Base-by-base conservation (phyloP, 345 rosid genomes). In the Balakata baccata region DNA sequence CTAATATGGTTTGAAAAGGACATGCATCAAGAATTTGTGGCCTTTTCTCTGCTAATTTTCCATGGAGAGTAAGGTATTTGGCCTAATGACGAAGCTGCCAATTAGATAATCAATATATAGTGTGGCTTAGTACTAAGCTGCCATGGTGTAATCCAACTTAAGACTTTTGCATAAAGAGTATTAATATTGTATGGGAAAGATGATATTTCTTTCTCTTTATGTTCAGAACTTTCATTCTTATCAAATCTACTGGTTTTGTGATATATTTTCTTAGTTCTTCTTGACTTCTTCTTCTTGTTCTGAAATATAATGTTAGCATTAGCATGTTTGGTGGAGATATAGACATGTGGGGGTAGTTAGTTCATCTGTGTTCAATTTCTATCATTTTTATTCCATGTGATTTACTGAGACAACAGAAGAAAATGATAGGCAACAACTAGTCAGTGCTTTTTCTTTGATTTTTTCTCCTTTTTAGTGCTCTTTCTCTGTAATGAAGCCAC, bases 131-230 rank as follows among this genome's bases (percentile, higher is more conserved):
- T 43, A 43, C 7, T 59, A 62, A 47, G n/a, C 72, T 43, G 29
- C 61, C 34, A 29, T 29, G 39, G 18, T 63, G 66, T 76, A 46
- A 68, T 70, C 29, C 45, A 49, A 70, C 29, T 64, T 67, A 73
- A 57, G 76, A 73, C 73, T 45, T 65, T 17, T 38, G 39, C 25
- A 63, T 64, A 64, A 45, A 67, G 68, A n/a, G n/a, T 69, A 66
- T 69, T 60, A 62, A 29, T 34, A 53, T 79, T 74, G 50, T 63
- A 76, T 43, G 77, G 74, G 51, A 77, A 47, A 59, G 59, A 78
- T 23, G 11, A 22, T 58, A 58, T 41, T 74, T 71, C 14, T 23
- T n/a, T 64, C 70, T 62, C 46, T 41, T 53, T 71, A 56, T 71
- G 77, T 57, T 54, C 54, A 38, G 46, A 38, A 49, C 61, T 29